Percentiles rank a stretch among this genome's conserved stretches.
phyloP scores from a whole-genome alignment of 2,329 filamentous ascomycete species.

The Sclerotinia spermophila region DNA sequence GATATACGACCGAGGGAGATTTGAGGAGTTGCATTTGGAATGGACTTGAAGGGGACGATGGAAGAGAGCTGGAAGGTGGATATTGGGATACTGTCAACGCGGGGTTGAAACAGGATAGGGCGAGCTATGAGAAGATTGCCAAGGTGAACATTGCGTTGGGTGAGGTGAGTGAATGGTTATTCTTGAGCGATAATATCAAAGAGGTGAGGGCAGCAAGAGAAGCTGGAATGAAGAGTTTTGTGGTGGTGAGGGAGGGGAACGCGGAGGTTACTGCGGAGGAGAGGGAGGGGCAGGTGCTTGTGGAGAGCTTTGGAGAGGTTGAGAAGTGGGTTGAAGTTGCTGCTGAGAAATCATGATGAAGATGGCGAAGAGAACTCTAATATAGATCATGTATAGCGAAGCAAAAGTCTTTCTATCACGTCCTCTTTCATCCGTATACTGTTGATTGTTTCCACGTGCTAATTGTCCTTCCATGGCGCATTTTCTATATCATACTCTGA shows the following conservation, averaged over 20 bases:
- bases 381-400: neutral
- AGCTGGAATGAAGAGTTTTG: slow-evolving; percentile 60
- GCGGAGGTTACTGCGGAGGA: slow-evolving; percentile 54
- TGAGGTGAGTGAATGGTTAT: slow-evolving; percentile 58
- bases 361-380: neutral
- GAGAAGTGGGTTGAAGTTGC: slow-evolving; percentile 12
- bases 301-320: slow-evolving; percentile 32
- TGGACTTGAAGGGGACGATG: slow-evolving; percentile 79
- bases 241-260: slow-evolving; percentile 69
- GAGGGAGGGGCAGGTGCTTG: slow-evolving; percentile 29
- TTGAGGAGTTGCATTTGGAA: slow-evolving; percentile 56
- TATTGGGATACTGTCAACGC: slow-evolving; percentile 83
- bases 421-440: neutral
- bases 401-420: neutral
- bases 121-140: slow-evolving; percentile 55
- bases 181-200: slow-evolving; percentile 75
- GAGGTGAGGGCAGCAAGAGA: slow-evolving; percentile 61
- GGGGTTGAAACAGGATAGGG: slow-evolving; percentile 64
- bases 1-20: slow-evolving; percentile 57
- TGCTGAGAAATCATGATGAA: neutral
- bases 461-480: neutral
- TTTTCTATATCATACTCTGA: neutral
- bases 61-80: slow-evolving; percentile 66
- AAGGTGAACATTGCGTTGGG: slow-evolving; percentile 40
- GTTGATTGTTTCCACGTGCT: neutral